These are phyloP conservation scores for Kodamaea arcana DNA, from an alignment of 1,139 yeast genomes.

Conservation along the genomic window DNA sequence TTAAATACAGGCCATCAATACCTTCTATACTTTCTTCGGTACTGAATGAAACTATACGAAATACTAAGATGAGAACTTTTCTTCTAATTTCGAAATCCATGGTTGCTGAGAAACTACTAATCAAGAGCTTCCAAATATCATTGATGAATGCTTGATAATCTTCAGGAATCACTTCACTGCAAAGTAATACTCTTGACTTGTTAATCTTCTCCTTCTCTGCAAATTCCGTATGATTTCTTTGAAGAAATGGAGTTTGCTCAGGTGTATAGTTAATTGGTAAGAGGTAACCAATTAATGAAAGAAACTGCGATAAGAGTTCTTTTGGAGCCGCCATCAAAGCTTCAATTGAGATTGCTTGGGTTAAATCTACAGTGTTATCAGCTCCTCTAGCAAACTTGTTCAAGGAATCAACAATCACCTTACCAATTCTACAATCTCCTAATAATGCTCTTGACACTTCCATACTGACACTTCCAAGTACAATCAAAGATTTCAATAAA, in stretches of 20 bases:
- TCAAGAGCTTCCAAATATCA: conserved; percentile 54
- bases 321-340: conserved; percentile 74
- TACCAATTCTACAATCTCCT: conserved; percentile 37
- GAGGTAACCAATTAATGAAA: conserved; percentile 55
- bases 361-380: not conserved
- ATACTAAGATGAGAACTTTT: conserved; percentile 52
- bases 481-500: conserved; percentile 40
- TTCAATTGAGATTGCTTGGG: conserved; percentile 42
- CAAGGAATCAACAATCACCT: conserved; percentile 42
- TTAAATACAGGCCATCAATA: conserved; percentile 9
- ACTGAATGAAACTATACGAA: conserved; percentile 45
- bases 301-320: conserved; percentile 52
- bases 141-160: conserved; percentile 43
- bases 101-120: conserved; percentile 71
- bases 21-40: conserved; percentile 11
- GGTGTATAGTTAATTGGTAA: conserved; percentile 45
- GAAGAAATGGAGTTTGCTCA: conserved; percentile 30
- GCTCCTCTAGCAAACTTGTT: conserved; percentile 28
- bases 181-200: conserved; percentile 24
- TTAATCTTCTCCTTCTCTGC: conserved; percentile 26
- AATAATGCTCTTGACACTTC: conserved; percentile 39
- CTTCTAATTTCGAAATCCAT: conserved; percentile 67
- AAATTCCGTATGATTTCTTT: conserved; percentile 20
- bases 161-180: conserved; percentile 18
- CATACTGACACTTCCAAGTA: conserved; percentile 36